Evolutionary conservation across 352 stramenopile genomes (phyloP).

Genomic region (Phytopythium boreale): DNA sequence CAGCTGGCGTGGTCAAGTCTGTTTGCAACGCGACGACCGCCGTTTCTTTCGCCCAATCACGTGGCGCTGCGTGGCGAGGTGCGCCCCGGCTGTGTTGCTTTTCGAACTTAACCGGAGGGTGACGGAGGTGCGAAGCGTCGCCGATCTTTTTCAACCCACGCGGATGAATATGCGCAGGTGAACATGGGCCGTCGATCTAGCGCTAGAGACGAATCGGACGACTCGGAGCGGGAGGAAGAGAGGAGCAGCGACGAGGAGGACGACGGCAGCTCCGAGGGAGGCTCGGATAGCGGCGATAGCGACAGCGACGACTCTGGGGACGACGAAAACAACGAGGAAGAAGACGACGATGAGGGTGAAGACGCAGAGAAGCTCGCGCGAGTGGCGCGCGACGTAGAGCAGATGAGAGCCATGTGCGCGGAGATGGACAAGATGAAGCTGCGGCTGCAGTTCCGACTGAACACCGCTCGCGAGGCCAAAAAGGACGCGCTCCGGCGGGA

Average conservation of each 20-base stretch:
- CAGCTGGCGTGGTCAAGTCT: neutral
- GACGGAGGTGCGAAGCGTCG: neutral
- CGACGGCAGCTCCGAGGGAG: slow-evolving; percentile 12
- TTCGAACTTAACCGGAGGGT: neutral
- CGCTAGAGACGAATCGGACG: neutral
- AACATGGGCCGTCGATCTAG: neutral
- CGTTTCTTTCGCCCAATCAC: slow-evolving; percentile 1
- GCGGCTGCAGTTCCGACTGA: slow-evolving; percentile 47
- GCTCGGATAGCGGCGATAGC: neutral
- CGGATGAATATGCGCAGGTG: neutral
- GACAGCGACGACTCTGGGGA: slow-evolving; percentile 11
- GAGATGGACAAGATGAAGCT: slow-evolving; percentile 65
- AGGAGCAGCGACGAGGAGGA: slow-evolving; percentile 18
- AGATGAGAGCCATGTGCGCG: slow-evolving; percentile 44
- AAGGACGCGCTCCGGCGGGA: slow-evolving; percentile 4
- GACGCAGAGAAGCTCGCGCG: slow-evolving; percentile 24
- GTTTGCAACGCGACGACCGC: neutral
- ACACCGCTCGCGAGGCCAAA: slow-evolving; percentile 18
- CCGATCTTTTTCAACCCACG: slow-evolving; percentile 6
- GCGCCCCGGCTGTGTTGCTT: neutral
- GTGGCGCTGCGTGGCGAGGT: slow-evolving; percentile 1
- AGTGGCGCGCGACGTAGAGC: slow-evolving; percentile 36
- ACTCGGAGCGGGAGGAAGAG: neutral
- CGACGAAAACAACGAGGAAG: slow-evolving; percentile 11
- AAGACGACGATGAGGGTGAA: slow-evolving; percentile 10